These are phyloP conservation scores for Cyclotella atomus DNA, from an alignment of 108 stramenopile genomes.

Conservation along the genomic window DNA sequence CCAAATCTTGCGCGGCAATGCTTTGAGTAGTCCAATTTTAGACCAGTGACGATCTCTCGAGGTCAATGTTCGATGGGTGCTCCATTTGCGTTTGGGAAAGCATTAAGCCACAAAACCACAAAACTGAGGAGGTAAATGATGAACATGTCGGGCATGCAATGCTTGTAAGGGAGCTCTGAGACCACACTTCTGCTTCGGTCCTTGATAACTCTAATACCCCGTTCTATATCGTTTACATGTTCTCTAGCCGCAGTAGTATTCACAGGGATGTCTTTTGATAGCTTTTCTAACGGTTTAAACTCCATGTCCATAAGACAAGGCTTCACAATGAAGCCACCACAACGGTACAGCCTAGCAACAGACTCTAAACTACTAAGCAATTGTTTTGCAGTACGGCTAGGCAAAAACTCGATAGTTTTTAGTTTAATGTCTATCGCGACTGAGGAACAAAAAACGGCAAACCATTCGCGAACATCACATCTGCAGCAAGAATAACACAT, in stretches of 20 bases:
- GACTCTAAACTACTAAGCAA: not conserved
- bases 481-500: conserved; percentile 28
- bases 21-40: conserved; percentile 11
- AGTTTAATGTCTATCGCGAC: conserved; percentile 32
- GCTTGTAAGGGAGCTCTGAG: conserved; percentile 12
- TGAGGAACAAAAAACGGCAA: conserved; percentile 40
- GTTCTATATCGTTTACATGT: conserved; percentile 32
- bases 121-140: conserved; percentile 17
- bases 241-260: conserved; percentile 34
- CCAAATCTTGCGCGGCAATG: conserved; percentile 38
- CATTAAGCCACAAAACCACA: conserved; percentile 22
- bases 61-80: conserved; percentile 19
- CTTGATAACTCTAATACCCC: conserved; percentile 15
- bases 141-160: not conserved
- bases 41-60: conserved; percentile 12
- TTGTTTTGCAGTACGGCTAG: conserved; percentile 17
- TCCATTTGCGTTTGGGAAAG: conserved; percentile 26
- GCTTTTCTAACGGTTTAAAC: conserved; percentile 1
- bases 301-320: conserved; percentile 17
- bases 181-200: conserved; percentile 3
- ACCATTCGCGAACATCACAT: conserved; percentile 52
- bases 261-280: not conserved
- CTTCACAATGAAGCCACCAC: conserved; percentile 15
- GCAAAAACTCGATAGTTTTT: conserved; percentile 18
- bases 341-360: conserved; percentile 1